phyloP scores from a whole-genome alignment of 495 filamentous ascomycete genomes.

The Xylaria intraflava region DNA sequence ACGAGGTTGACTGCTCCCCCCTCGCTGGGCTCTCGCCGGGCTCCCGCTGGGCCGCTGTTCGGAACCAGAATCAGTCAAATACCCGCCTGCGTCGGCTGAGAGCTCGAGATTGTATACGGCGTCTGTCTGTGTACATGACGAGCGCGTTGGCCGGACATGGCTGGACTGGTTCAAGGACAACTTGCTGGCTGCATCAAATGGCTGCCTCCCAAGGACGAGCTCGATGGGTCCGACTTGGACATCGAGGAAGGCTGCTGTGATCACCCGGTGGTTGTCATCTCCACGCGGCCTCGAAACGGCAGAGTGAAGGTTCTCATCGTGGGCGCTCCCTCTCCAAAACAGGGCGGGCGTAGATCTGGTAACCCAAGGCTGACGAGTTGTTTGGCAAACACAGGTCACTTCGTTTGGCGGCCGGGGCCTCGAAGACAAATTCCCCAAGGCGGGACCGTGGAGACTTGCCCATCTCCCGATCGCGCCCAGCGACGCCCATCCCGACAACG shows the following conservation, averaged over 20 bases:
- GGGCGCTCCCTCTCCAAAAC: not conserved
- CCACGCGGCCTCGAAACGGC: conserved; percentile 9
- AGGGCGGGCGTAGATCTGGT: no score
- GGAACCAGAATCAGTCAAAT: not conserved
- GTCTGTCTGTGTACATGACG: not conserved
- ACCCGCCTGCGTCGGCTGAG: not conserved
- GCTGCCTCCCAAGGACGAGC: conserved; percentile 15
- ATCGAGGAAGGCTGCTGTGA: conserved; percentile 21
- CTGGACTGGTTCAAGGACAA: conserved; percentile 1
- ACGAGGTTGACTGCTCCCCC: not conserved
- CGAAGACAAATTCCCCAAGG: conserved; percentile 8
- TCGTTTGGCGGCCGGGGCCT: conserved; percentile 24
- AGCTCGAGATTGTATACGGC: not conserved
- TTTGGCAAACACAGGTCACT: conserved; percentile 20
- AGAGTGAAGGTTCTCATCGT: conserved; percentile 21
- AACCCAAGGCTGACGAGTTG: not conserved
- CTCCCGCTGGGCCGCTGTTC: not conserved
- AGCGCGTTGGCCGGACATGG: conserved; percentile 1
- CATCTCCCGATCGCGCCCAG: conserved; percentile 26
- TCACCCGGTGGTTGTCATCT: conserved; percentile 24
- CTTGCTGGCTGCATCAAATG: conserved; percentile 24
- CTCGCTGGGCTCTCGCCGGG: not conserved
- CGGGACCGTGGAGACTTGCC: conserved; percentile 7
- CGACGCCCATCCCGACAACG: conserved; percentile 26
- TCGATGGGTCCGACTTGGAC: conserved; percentile 9